phyloP scores from a whole-genome alignment of 257 asterid species.

The Linderniella brevidens region DNA sequence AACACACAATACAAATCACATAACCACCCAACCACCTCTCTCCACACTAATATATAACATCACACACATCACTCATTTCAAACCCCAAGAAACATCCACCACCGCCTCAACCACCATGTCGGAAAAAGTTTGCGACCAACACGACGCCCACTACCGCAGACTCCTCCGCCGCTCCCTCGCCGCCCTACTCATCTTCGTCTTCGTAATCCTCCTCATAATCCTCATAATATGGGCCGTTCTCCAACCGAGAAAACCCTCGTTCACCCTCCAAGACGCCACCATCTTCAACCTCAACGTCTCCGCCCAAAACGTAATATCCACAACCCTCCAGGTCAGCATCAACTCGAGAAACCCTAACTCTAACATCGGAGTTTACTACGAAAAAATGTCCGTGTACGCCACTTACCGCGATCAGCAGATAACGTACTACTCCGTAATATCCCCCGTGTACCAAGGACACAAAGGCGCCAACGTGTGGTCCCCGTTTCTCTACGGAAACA shows the following conservation, averaged over 20 bases:
- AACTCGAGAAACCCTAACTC: slow-evolving; percentile 60
- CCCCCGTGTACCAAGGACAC: slow-evolving; percentile 34
- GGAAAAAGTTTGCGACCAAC: slow-evolving; percentile 54
- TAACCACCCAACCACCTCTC: too few species aligned
- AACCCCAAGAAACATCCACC: too few species aligned
- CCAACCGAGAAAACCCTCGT: slow-evolving; percentile 70
- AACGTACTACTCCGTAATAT: slow-evolving; percentile 51
- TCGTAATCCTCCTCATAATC: slow-evolving; percentile 34
- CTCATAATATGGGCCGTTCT: slow-evolving; percentile 62
- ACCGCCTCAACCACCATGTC: too few species aligned
- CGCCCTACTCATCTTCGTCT: slow-evolving; percentile 18
- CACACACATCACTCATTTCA: too few species aligned
- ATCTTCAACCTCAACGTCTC: slow-evolving; percentile 63
- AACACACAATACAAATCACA: too few species aligned
- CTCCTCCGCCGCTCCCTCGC: slow-evolving; percentile 16
- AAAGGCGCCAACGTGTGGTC: too few species aligned
- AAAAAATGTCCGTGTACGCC: slow-evolving; percentile 32
- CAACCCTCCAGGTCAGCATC: slow-evolving; percentile 62
- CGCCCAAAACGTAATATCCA: slow-evolving; percentile 61
- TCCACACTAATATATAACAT: too few species aligned
- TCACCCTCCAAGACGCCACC: slow-evolving; percentile 85
- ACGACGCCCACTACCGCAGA: slow-evolving; percentile 26
- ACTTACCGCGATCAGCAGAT: slow-evolving; percentile 48
- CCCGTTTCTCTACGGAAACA: too few species aligned
- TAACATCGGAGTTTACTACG: slow-evolving; percentile 55